Evolutionary conservation across 1,139 yeast species (phyloP), one percentile per base, ranked within the genome.

Genomic region (Schwanniomyces etchellsii): DNA sequence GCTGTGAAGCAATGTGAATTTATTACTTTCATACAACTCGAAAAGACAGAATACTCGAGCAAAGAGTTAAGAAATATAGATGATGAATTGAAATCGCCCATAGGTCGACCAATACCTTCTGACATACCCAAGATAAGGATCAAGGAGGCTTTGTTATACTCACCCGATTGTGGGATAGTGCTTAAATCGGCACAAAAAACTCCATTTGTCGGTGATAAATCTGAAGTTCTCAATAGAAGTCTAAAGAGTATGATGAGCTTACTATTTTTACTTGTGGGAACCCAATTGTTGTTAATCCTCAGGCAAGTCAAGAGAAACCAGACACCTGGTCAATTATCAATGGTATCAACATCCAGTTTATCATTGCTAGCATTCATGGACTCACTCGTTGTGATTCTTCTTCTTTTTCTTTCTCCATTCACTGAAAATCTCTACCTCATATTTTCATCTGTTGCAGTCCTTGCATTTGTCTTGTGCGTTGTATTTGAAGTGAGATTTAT

Each of bases 131-230:
- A 55, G 2, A 44, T 89, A 12, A 59, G 58, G 21, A 47, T 86
- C 9, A 53, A 69, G 5, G 57, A 69, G 6, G 84, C 81, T 4
- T 40, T 84, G 15, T 38, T 85, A 13, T 88, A 83, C 47, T 85
- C 96, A 0, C 96, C 96, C 0, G 95, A 89, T 49, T 89, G 97
- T 60, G 95, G 89, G 0, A 50, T 81, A 3, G 52, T 70, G 1
- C 40, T 84, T 7, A 52, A 60, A 2, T 43, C 73, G 10, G 59
- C 60, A 16, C 36, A 45, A 5, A 45, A 50, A 3, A 35, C 42
- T 3, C 27, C 24, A 1, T 59, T 74, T n/a, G 43, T 40, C n/a
- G 96, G 95, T 1, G 60, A 70, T 13, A 71, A 76, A 37, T 55
- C 60, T 32, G 85, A 77, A 43, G 64, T 75, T 3, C 65, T 62